These are phyloP conservation scores for Aspergillus campestris DNA, from an alignment of 495 filamentous ascomycete genomes.

Conservation along the genomic window DNA sequence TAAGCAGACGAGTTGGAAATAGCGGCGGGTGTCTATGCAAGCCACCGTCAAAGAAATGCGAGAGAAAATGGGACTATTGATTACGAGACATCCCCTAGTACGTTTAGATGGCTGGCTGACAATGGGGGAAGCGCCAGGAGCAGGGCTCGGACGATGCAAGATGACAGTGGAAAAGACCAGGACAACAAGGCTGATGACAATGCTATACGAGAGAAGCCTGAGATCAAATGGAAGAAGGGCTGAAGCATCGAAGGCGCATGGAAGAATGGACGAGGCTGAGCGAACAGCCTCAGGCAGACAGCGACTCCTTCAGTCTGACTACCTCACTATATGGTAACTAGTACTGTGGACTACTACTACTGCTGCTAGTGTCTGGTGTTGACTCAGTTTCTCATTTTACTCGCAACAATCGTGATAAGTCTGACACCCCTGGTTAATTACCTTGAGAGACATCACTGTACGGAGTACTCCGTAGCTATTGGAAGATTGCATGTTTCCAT, in stretches of 20 bases:
- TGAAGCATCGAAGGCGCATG: slow-evolving; percentile 33
- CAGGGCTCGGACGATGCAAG: slow-evolving; percentile 2
- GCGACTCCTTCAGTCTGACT: not conserved
- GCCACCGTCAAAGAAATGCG: not conserved
- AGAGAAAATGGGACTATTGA: slow-evolving; percentile 1
- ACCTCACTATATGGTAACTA: too few species aligned
- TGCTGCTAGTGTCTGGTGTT: too few species aligned
- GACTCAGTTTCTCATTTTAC: too few species aligned
- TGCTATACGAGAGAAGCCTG: slow-evolving; percentile 1
- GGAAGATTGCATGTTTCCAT: too few species aligned
- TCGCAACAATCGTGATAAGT: too few species aligned
- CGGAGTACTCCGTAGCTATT: too few species aligned
- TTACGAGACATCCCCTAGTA: slow-evolving; percentile 13
- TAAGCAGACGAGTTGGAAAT: slow-evolving; percentile 1
- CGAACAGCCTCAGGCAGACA: slow-evolving; percentile 10
- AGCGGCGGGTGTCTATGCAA: slow-evolving; percentile 11
- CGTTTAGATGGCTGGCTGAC: slow-evolving; percentile 6
- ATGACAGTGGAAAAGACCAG: not conserved
- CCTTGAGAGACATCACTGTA: not conserved
- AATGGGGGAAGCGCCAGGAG: slow-evolving; percentile 1
- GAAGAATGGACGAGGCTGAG: slow-evolving; percentile 22
- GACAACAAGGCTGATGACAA: slow-evolving; percentile 15
- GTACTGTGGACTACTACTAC: too few species aligned
- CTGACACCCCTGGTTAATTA: too few species aligned
- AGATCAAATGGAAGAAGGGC: slow-evolving; percentile 7